These are phyloP conservation scores for Rubia yunnanensis DNA, from an alignment of 257 asterid genomes.

Conservation along the genomic window DNA sequence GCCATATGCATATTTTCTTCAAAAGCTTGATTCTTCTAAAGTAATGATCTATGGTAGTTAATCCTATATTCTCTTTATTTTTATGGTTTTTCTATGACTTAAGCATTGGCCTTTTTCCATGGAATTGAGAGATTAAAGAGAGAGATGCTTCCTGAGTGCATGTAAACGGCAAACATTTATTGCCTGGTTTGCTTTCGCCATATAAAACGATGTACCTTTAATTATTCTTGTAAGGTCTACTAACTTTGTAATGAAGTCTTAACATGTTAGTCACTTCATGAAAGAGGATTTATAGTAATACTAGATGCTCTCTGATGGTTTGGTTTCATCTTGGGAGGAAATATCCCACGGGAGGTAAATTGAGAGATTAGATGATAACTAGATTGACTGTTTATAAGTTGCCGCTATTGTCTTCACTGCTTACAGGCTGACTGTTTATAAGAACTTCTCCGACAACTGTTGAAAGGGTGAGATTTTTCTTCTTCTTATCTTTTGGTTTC, in stretches of 20 bases:
- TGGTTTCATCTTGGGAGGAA: not conserved
- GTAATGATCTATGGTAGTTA: slow-evolving; percentile 26
- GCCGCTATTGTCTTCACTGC: slow-evolving; percentile 90
- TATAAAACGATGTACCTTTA: not conserved
- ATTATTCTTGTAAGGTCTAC: not conserved
- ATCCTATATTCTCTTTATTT: slow-evolving; percentile 11
- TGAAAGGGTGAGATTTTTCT: too few relatives aligned
- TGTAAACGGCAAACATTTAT: not conserved
- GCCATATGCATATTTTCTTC: slow-evolving; percentile 90
- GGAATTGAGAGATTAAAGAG: not conserved
- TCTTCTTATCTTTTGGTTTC: too few relatives aligned
- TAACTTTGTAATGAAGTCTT: not conserved
- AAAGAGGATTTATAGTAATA: not conserved
- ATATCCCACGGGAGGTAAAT: not conserved
- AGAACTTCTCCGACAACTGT: too few relatives aligned
- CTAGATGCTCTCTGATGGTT: not conserved
- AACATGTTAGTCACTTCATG: not conserved
- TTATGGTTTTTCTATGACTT: slow-evolving; percentile 2
- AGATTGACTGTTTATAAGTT: slow-evolving; percentile 42
- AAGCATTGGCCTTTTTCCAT: not conserved
- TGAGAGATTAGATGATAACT: not conserved
- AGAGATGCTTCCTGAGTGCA: not conserved
- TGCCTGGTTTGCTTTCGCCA: slow-evolving; percentile 4
- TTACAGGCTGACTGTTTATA: too few relatives aligned
- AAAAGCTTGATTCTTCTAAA: slow-evolving; percentile 93